A percentile compares a stretch with the other conserved stretches of the same genome.
Conservation (phyloP, 306 rosid genomes). For the Malus orientalis region DNA sequence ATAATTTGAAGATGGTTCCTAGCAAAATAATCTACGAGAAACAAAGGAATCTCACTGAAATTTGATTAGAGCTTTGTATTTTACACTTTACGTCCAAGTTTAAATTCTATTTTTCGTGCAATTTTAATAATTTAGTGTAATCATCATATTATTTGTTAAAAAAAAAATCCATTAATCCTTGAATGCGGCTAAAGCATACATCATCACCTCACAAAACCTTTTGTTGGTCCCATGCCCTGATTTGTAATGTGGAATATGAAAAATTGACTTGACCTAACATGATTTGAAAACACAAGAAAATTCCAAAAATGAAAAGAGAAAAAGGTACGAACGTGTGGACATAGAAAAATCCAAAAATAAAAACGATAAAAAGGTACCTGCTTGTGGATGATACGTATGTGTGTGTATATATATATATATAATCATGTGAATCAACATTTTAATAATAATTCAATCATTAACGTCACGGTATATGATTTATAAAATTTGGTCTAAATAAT, state of each 20-base stretch:
- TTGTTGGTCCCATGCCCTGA: not conserved
- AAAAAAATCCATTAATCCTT: not conserved
- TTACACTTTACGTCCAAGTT: no score
- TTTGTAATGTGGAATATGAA: not conserved
- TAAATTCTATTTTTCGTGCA: no score
- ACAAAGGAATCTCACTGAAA: not conserved
- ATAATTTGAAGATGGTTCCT: no score
- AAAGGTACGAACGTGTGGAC: not conserved
- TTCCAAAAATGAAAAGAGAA: not conserved
- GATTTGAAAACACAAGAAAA: not conserved
- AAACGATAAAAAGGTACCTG: not conserved
- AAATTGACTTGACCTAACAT: not conserved
- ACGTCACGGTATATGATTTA: no score
- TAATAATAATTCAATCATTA: no score
- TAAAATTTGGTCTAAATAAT: no score
- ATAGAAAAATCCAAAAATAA: not conserved
- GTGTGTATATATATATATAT: no score
- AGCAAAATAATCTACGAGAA: not conserved
- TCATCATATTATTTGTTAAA: not conserved
- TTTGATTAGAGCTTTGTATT: no score
- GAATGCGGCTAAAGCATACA: not conserved
- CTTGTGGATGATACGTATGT: not conserved
- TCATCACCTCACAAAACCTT: not conserved
- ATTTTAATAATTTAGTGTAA: no score
- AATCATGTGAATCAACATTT: no score